Evolutionary conservation across 1,139 yeast genomes (phyloP).

Genomic region (Hanseniaspora gamundiae): DNA sequence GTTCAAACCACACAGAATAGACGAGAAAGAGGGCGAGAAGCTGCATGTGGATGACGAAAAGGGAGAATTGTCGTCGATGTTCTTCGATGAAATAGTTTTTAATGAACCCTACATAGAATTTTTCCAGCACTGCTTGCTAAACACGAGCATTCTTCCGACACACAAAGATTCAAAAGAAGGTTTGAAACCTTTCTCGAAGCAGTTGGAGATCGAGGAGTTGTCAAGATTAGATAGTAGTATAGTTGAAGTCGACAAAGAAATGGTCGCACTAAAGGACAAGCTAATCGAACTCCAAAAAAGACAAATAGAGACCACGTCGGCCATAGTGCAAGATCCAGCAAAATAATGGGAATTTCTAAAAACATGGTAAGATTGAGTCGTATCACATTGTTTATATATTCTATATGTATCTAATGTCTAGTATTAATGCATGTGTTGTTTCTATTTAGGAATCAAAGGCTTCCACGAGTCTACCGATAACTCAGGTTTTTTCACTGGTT

Average conservation of each 20-base stretch:
- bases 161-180: conserved; percentile 1
- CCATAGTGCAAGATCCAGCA: not conserved
- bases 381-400: not conserved
- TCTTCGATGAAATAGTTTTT: conserved; percentile 86
- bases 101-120: conserved; percentile 90
- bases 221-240: not conserved
- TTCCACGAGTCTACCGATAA: conserved; percentile 42
- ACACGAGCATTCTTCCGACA: conserved; percentile 2
- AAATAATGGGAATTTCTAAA: not conserved
- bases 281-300: not conserved
- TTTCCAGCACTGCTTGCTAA: conserved; percentile 31
- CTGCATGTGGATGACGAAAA: conserved; percentile 13
- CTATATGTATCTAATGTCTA: not conserved
- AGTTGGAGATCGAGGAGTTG: not conserved
- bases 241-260: not conserved
- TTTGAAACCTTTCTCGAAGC: not conserved
- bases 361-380: not conserved
- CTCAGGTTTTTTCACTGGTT: conserved; percentile 16
- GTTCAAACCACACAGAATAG: conserved; percentile 6
- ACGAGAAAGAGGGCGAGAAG: conserved; percentile 13
- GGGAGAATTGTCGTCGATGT: conserved; percentile 48
- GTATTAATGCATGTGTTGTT: too few species aligned
- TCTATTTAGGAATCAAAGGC: conserved; percentile 40
- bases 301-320: not conserved
- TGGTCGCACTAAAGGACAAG: not conserved